Base-by-base conservation (phyloP, 768 basidiomycete genomes). In the Agaricus sinodeliciosus region DNA sequence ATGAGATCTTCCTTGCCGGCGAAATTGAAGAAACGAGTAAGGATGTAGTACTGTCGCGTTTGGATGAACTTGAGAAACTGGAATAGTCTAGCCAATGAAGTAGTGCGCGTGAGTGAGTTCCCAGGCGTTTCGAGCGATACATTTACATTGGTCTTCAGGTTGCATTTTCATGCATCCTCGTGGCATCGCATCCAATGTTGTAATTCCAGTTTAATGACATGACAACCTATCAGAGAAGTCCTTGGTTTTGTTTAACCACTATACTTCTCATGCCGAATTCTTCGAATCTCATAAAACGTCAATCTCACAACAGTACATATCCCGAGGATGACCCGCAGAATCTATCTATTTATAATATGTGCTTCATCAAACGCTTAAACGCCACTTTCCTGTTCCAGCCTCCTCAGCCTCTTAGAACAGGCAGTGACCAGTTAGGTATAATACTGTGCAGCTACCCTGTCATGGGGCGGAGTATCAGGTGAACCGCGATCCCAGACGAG, bases 1-100 rank as follows among this genome's bases (percentile, higher is more conserved):
- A 99, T 65, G 96, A 99, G 65, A 91, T 97, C 48, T 98, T 99
- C 72, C 77, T 99, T 12, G 96, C 96, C 2, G 96, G 96, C 4
- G 96, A 99, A 71, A 88, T 98, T 39, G 94, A 98, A 69, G 96
- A 98, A 70, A 98, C 95, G 31, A 93, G 90, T 65, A 98, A 97
- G 64, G 91, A 94, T 49, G 95, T 98, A 26, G 94, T 98, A 2
- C 71, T 98, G 41, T 79, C 87, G 47, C 80, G 96, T 58, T 69
- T 99, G 44, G 95, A 96, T 60, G 87, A 88, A 63, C 71, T 98
- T 56, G 96, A 98, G 73, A 93, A 94, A 69, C 73, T 96, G 51
- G 94, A 95, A 68, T 95, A 69, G 61, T 37, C 13, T 48, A 16
- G 15, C 16, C 12, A 4, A n/a, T 41, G 42, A 37, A 36, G 28